Conservation (phyloP, 805 yeast species). For the Starmerella gropengiesseri region DNA sequence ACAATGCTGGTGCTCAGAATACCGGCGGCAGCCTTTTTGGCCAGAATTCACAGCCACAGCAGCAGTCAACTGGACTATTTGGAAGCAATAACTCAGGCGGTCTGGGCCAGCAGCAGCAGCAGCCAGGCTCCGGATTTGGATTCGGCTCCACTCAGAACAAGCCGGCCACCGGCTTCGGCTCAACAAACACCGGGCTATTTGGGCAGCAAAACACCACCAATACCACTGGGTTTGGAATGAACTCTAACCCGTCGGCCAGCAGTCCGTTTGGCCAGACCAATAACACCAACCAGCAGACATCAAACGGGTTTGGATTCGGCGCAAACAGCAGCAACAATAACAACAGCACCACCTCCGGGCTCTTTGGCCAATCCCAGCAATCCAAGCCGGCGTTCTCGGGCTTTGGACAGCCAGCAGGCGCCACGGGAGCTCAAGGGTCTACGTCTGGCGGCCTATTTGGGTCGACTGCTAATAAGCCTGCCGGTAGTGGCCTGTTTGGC, state of each 20-base stretch:
- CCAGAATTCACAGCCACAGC: slow-evolving; percentile 2
- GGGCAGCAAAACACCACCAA: neutral
- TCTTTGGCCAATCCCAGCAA: slow-evolving; percentile 9
- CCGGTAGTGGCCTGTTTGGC: slow-evolving; percentile 17
- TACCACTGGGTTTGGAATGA: neutral
- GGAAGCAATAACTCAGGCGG: neutral
- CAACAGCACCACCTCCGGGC: neutral
- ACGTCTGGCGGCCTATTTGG: slow-evolving; percentile 25
- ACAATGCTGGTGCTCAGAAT: neutral
- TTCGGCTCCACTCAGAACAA: neutral
- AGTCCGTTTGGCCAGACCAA: slow-evolving; percentile 17
- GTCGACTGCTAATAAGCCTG: slow-evolving; percentile 17
- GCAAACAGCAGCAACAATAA: slow-evolving; percentile 2
- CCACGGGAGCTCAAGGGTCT: neutral
- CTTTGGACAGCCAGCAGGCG: slow-evolving; percentile 18
- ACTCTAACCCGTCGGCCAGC: neutral
- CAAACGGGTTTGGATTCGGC: neutral
- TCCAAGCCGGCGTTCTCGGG: slow-evolving; percentile 10
- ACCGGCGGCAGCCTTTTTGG: slow-evolving; percentile 16
- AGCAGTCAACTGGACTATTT: neutral
- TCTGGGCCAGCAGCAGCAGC: slow-evolving; percentile 9
- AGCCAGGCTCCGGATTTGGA: neutral
- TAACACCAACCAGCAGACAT: neutral
- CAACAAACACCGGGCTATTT: neutral
- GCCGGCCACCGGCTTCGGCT: slow-evolving; percentile 3